A percentile compares a stretch with the other conserved stretches of the same genome.
Conservation (phyloP, 495 filamentous ascomycete genomes). For the Parmelia sp. region DNA sequence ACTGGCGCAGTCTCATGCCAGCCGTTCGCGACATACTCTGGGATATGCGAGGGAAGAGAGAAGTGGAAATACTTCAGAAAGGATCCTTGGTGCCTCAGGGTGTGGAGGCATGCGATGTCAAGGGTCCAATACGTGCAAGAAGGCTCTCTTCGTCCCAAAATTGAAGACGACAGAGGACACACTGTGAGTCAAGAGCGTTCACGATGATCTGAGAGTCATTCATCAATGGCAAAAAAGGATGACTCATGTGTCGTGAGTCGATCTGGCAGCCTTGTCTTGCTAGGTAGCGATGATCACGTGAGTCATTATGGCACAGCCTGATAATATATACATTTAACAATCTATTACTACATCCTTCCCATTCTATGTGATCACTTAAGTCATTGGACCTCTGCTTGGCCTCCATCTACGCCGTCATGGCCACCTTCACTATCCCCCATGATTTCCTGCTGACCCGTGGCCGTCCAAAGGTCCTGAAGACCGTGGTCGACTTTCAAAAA, state of each 20-base stretch:
- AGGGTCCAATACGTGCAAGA: conserved; percentile 40
- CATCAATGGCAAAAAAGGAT: not conserved
- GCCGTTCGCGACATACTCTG: conserved; percentile 34
- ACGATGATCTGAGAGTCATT: not conserved
- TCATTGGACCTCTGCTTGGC: not conserved
- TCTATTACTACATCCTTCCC: not conserved
- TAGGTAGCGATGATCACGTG: not conserved
- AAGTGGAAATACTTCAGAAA: conserved; percentile 45
- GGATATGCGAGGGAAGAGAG: conserved; percentile 31
- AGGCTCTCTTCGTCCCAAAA: not conserved
- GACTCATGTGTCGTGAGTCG: not conserved
- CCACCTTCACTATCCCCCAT: not conserved
- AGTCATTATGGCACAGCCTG: not conserved
- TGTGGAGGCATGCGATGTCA: conserved; percentile 29
- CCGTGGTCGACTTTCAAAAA: conserved; percentile 34
- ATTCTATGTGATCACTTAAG: not conserved
- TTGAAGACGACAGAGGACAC: not conserved
- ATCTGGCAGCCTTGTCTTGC: not conserved
- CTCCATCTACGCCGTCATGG: not conserved
- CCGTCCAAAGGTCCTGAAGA: not conserved
- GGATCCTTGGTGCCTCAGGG: conserved; percentile 33
- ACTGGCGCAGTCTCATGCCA: conserved; percentile 43
- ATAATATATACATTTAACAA: not conserved
- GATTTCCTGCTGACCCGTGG: not conserved
- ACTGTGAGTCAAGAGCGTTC: not conserved